phyloP scores from a whole-genome alignment of 805 yeast genomes.

The Saccharomycopsis guyanensis region DNA sequence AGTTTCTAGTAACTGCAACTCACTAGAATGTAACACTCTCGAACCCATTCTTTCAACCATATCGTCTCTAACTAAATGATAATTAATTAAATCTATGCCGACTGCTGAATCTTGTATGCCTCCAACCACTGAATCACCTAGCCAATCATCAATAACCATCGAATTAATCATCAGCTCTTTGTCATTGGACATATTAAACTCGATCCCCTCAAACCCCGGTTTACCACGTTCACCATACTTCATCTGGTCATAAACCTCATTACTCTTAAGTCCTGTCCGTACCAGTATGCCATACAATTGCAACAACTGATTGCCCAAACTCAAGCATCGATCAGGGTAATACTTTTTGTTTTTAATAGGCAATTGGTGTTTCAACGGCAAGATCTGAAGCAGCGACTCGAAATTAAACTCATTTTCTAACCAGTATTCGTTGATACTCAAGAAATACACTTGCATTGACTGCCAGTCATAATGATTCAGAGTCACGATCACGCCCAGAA shows the following conservation, averaged over 20 bases:
- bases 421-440: conserved; percentile 2
- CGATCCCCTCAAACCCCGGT: conserved; percentile 8
- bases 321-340: conserved; percentile 10
- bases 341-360: conserved; percentile 8
- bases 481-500: no score
- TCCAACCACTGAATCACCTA: neutral
- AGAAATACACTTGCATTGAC: neutral
- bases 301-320: conserved; percentile 16
- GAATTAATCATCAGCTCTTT: conserved; percentile 13
- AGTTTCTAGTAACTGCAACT: neutral
- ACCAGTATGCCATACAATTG: conserved; percentile 6
- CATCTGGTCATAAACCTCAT: neutral
- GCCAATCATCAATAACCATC: conserved; percentile 14
- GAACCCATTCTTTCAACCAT: conserved; percentile 6
- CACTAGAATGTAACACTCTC: conserved; percentile 9
- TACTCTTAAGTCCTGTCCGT: neutral
- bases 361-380: conserved; percentile 13
- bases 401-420: conserved; percentile 14
- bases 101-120: conserved; percentile 1
- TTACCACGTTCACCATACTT: conserved; percentile 7
- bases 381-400: conserved; percentile 8
- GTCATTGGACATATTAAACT: conserved; percentile 20
- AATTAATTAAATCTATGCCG: conserved; percentile 19
- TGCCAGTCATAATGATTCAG: neutral
- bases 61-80: neutral